These are phyloP conservation scores for Gonapodya prolifera DNA, from an alignment of 192 early-diverging fungal species.

Conservation along the genomic window DNA sequence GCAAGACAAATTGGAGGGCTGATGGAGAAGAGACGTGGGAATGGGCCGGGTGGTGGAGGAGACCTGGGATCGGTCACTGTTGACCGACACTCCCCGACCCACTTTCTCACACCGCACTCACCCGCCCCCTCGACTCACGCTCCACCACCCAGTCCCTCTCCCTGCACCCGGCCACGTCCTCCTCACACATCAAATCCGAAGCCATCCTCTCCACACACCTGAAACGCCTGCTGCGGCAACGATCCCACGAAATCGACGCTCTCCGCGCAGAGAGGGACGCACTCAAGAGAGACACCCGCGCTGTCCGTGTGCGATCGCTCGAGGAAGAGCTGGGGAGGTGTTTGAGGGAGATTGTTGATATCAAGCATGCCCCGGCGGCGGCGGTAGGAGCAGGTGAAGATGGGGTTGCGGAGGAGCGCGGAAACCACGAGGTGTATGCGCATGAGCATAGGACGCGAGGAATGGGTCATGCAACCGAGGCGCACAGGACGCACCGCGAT, in stretches of 20 bases:
- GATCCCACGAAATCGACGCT: not conserved
- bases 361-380: not conserved
- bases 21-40: too few relatives aligned
- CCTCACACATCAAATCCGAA: not conserved
- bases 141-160: not conserved
- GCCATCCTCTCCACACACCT: not conserved
- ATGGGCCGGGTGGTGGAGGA: not conserved
- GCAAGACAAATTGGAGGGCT: too few relatives aligned
- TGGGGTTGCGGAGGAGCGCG: not conserved
- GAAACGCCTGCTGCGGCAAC: not conserved
- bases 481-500: too few relatives aligned
- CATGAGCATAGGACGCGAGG: not conserved
- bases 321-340: not conserved
- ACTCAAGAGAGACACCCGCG: not conserved
- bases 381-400: not conserved
- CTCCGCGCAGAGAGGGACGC: not conserved
- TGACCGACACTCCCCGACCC: not conserved
- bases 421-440: not conserved
- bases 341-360: not conserved
- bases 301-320: not conserved
- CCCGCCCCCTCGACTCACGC: too few relatives aligned
- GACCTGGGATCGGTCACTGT: not conserved
- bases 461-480: not conserved
- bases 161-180: not conserved
- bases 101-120: not conserved